Evolutionary conservation across 192 early-diverging fungal genomes (phyloP), one percentile per base, ranked within the genome.

Genomic region (Coemansia erecta): DNA sequence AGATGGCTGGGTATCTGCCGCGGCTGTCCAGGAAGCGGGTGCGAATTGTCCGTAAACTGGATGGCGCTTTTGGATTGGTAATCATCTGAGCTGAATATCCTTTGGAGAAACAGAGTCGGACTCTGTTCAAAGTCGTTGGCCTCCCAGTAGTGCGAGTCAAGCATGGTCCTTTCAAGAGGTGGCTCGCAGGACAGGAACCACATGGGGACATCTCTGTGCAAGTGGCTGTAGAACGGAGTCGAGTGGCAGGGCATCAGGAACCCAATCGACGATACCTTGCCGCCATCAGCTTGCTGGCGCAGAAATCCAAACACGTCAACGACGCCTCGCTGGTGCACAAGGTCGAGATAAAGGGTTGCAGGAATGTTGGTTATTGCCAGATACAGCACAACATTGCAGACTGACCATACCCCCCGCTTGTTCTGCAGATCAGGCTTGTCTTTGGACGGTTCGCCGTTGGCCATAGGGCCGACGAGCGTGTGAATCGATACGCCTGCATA

Each of bases 231-330:
- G 70, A 84, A 95, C n/a, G 95, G 97, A 3, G 97, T 95, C 5
- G 95, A 98, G 65, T 98, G 95, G 56, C 97, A 98, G 8, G 97
- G 97, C 93, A 95, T 98, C 35, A 97, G 64, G 58, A 95, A 90
- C 2, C 88, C 81, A 11, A 94, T 74, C 17, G 79, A 73, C 5
- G 31, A 59, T 1, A 50, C 60, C 39, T 51, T 22, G 8, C 56
- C 55, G 1, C 2, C n/a, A 4, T 45, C 11, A 0, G 64, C 64
- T 33, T 87, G 71, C 2, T 68, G 50, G 49, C 90, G 80, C 40
- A 98, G 55, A 72, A 86, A 93, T 2, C 60, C 35, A 82, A 93
- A 86, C 8, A 89, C 94, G 63, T 97, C 93, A 3, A 97, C 60
- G 1, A 96, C 94, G 9, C 97, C 97, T 15, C 94, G 84, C 71